Base-by-base conservation (phyloP, 805 yeast species). In the Monosporozyma aerobia region DNA sequence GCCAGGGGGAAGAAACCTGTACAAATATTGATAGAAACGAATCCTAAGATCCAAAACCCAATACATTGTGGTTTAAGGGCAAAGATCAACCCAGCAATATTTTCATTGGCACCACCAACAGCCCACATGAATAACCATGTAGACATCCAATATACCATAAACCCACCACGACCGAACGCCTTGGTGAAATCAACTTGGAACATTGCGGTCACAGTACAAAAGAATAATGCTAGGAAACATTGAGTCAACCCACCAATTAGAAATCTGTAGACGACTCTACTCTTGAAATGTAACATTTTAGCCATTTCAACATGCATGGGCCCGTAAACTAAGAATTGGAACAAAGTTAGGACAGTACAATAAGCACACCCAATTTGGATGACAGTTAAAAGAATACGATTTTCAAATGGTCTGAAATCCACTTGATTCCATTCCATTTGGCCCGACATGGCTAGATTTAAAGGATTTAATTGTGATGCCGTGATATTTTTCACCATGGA, bases 351-450 rank as follows among this genome's bases (percentile, higher is more conserved):
- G 62, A 87, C 81, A 57, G 86, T 75, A 62, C 83, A 71, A 63
- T 80, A 86, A 64, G 87, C 83, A 54, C 85, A 74, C 51, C 95
- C 95, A 55, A 87, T 82, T 65, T 86, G 92, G 2, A 80, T 67
- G 5, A 90, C 88, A 0, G 90, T 89, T 40, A 77, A 57, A n/a
- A 82, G 62, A 5, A 79, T 79, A 3, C 78, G 71, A 59, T 80
- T 70, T 0, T 66, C 64, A 50, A 70, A 72, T 1, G 87, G 85
- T 16, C 73, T 70, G 50, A 72, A 65, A 60, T 85, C 89, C 3
- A 61, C 45, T 44, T 56, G 64, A 0, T 56, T 37, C 52, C 78
- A 70, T 1, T 55, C 47, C 53, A 54, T 16, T 75, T 66, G n/a
- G 74, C 74, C 27, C 57, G 60, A 19, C 13, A 53, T 49, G 7